Percentiles rank a stretch among this genome's conserved stretches.
Conservation (phyloP, 2,329 filamentous ascomycete species). For the Fusarium anguioides region DNA sequence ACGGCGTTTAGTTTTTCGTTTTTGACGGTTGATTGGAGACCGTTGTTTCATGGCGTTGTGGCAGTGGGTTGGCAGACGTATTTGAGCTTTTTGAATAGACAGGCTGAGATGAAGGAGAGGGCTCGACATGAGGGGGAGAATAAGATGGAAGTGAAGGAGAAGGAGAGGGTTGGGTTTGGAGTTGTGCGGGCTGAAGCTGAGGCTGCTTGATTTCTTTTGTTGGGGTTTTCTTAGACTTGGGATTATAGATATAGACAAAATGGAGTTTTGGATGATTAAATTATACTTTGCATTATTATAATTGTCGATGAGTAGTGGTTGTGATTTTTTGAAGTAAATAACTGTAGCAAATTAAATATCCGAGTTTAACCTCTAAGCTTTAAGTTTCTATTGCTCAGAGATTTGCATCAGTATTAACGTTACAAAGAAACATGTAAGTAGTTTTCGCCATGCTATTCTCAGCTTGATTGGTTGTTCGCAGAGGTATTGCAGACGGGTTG, state of each 20-base stretch:
- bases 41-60: slow-evolving; percentile 81
- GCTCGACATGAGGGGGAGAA: slow-evolving; percentile 2
- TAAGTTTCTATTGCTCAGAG: too few relatives aligned
- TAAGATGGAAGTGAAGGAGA: not conserved
- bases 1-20: slow-evolving; percentile 91
- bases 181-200: slow-evolving; percentile 11
- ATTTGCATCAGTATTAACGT: too few relatives aligned
- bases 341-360: too few relatives aligned
- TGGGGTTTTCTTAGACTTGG: slow-evolving; percentile 4
- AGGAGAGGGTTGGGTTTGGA: not conserved
- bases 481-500: too few relatives aligned
- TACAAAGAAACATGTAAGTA: too few relatives aligned
- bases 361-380: too few relatives aligned
- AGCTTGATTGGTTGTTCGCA: too few relatives aligned
- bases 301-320: too few relatives aligned
- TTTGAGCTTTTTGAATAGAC: slow-evolving; percentile 80
- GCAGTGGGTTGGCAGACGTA: slow-evolving; percentile 95
- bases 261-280: not conserved
- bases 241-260: not conserved
- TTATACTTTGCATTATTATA: too few relatives aligned
- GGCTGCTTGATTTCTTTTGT: slow-evolving; percentile 14
- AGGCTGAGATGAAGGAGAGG: slow-evolving; percentile 64
- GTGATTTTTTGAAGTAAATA: too few relatives aligned
- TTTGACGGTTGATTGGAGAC: slow-evolving; percentile 80
- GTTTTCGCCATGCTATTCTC: too few relatives aligned